Evolutionary conservation across 2,329 filamentous ascomycete species (phyloP), one percentile per base, ranked within the genome.

Genomic region (Bipolaris cookei): DNA sequence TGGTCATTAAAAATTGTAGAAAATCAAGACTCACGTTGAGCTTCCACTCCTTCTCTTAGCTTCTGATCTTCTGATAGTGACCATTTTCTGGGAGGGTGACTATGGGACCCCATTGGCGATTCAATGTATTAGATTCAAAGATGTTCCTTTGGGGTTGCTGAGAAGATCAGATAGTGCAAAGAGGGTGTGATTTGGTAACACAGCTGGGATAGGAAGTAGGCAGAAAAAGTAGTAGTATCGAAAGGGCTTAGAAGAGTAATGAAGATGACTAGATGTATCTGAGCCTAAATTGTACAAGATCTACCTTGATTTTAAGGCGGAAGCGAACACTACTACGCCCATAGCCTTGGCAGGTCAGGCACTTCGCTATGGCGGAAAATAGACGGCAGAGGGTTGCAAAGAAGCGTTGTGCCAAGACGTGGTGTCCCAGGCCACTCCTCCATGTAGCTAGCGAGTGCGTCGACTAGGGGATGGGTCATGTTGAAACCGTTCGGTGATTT

Each of bases 21-120:
- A 25, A 18, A n/a, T 45, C 35, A 20, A 38, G 32, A 61, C 58
- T 56, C 49, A 70, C 69, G 35, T 62, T 71, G 69, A 45, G 62
- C 61, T 43, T 69, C 65, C 6, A 71, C 69, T 55, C 70, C 67
- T 51, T 68, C 64, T 28, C 69, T 62, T 35, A 71, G 52, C 44
- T 61, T 67, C 45, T 69, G 61, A 37, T 71, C 69, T 46, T 71
- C 69, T 37, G 54, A 57, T n/a, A 61, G 21, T 21, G 66, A 66
- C 69, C 69, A 71, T 47, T 73, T 74, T 8, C 71, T 62, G 34
- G 68, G 71, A 38, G 66, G 65, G 14, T 68, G 64, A 44, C 59
- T 65, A 4, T 59, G 63, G 6, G 64, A 37, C 28, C 62, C 60
- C 47, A 66, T 65, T 20, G 38, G 21, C 14, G 10, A 21, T 23